Percentiles rank a stretch among this genome's conserved stretches.
These are phyloP conservation scores for Penicillium thymicola DNA, from an alignment of 2,329 filamentous ascomycete species.

Conservation along the genomic window DNA sequence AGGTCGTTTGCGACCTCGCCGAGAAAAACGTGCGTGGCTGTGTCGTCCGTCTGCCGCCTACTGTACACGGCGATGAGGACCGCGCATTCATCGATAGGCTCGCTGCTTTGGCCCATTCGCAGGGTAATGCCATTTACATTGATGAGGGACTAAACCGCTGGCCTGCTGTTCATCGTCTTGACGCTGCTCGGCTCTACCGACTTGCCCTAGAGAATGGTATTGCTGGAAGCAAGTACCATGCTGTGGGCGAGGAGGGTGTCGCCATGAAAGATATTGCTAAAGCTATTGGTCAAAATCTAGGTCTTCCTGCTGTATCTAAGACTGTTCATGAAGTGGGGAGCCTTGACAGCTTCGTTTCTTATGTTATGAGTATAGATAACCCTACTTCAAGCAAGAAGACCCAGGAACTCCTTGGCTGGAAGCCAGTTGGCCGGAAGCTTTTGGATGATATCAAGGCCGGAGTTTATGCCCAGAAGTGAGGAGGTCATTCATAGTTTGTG, in stretches of 20 bases:
- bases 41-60: constrained; percentile 42
- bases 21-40: constrained; percentile 31
- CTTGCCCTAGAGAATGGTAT: constrained; percentile 40
- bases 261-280: constrained; percentile 36
- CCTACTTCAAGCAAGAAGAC: constrained; percentile 39
- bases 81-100: constrained; percentile 32
- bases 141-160: constrained; percentile 38
- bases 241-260: constrained; percentile 36
- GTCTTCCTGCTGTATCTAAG: constrained; percentile 31
- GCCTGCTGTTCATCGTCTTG: constrained; percentile 38
- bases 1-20: constrained; percentile 16
- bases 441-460: constrained; percentile 31
- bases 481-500: background rate
- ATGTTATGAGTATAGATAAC: constrained; percentile 28
- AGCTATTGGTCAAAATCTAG: constrained; percentile 35
- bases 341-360: constrained; percentile 32
- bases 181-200: constrained; percentile 39
- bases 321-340: constrained; percentile 26
- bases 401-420: constrained; percentile 37
- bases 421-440: constrained; percentile 21
- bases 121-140: constrained; percentile 35
- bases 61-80: constrained; percentile 38
- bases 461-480: constrained; percentile 15
- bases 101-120: constrained; percentile 23
- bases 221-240: constrained; percentile 38